These are phyloP conservation scores for Carex parvula DNA, from an alignment of 176 grass and related monocot genomes.

Conservation along the genomic window DNA sequence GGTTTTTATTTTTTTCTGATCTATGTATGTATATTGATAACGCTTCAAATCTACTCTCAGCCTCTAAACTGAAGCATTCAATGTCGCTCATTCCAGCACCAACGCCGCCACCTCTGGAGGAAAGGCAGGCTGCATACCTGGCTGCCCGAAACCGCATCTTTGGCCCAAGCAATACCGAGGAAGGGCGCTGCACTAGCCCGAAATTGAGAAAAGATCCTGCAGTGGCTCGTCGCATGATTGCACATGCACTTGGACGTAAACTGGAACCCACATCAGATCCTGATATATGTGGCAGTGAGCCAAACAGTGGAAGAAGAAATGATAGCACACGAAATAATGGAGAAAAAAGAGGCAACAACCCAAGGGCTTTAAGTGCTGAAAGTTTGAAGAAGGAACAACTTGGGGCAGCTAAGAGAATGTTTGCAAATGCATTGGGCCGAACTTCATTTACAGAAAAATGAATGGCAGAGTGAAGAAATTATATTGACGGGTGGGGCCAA, in stretches of 20 bases:
- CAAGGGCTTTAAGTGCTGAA: constrained; percentile 34
- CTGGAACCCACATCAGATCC: constrained; percentile 31
- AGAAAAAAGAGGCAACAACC: constrained; percentile 11
- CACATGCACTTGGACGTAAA: constrained; percentile 82
- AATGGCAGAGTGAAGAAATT: constrained; percentile 10
- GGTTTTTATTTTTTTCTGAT: not conserved
- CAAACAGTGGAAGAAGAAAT: constrained; percentile 1
- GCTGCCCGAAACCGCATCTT: constrained; percentile 79
- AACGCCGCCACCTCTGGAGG: constrained; percentile 49
- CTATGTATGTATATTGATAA: not conserved
- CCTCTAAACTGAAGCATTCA: constrained; percentile 2
- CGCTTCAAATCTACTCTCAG: constrained; percentile 8
- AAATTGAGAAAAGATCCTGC: constrained; percentile 55
- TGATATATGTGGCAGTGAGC: constrained; percentile 26
- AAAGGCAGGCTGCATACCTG: constrained; percentile 79
- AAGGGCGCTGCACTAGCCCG: constrained; percentile 25
- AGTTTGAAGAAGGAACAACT: constrained; percentile 71
- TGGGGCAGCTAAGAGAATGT: constrained; percentile 87
- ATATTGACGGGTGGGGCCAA: constrained; percentile 21
- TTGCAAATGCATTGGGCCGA: constrained; percentile 66
- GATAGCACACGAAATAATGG: not conserved
- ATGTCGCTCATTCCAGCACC: not conserved
- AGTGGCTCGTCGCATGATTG: constrained; percentile 88
- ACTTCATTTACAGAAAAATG: constrained; percentile 33
- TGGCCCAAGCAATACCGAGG: constrained; percentile 27